Evolutionary conservation across 208 protist species (phyloP), one percentile per base, ranked within the genome.

Genomic region (Crithidia fasciculata): DNA sequence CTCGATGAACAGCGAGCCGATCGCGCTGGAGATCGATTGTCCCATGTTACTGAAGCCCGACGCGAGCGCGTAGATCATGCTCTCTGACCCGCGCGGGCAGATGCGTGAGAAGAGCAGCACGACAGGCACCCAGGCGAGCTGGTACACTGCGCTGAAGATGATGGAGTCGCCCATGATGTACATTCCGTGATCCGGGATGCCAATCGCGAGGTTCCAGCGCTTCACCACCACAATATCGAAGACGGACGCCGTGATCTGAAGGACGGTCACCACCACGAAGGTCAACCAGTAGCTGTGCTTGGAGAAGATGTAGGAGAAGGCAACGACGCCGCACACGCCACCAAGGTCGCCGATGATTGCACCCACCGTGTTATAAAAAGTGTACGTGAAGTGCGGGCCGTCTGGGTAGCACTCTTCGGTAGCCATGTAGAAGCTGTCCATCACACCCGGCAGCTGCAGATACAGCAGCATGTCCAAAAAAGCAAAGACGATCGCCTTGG

Each of bases 11-110:
- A 87, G 49, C 18, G 81, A 73, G 8, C 83, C 88, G n/a, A 91
- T 67, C 3, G 76, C 69, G 39, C 49, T 59, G 0, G 82, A 67
- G 10, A 86, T 81, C 40, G 72, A 68, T 62, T 72, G 67, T 0
- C 89, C 92, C 57, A 96, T 74, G 77, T 94, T 93, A 12, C 83
- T 76, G 66, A 89, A 92, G 36, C 89, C 89, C 5, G 89, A 87
- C 45, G 93, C 75, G 10, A 95, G 71, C 4, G 92, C 84, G 63
- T 89, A 94, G 43, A 94, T 82, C 43, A 91, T 88, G 19, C 74
- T 78, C 78, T 96, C 92, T 58, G 89, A 85, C n/a, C 87, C 89
- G 18, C 83, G 82, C n/a, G 92, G 90, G 69, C 90, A 95, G 10
- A 97, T 74, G 41, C 89, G 90, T 0, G 90, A 89, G 49, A 93